Conservation (phyloP, 1,139 yeast genomes). For the Hyphopichia fennica region DNA sequence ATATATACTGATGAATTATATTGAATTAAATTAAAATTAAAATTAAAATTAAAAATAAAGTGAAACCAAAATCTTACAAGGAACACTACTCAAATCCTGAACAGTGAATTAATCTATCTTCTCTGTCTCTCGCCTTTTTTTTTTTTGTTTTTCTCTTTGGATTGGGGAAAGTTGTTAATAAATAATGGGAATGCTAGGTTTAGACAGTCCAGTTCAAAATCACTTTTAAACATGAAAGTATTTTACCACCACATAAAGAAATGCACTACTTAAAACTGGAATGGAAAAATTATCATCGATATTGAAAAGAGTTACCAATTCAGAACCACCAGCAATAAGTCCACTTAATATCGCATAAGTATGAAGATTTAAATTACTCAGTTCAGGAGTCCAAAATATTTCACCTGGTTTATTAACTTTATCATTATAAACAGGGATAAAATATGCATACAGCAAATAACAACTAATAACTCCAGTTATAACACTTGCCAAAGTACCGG, state of each 20-base stretch:
- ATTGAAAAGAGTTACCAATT: conserved; percentile 69
- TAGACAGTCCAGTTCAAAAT: neutral
- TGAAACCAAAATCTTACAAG: too few relatives aligned
- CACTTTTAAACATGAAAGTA: conserved; percentile 9
- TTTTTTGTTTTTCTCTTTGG: too few relatives aligned
- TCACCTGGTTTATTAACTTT: conserved; percentile 53
- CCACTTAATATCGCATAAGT: conserved; percentile 67
- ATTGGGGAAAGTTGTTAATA: too few relatives aligned
- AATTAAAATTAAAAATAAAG: too few relatives aligned
- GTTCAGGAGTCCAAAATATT: conserved; percentile 61
- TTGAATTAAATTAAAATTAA: too few relatives aligned
- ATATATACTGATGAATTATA: too few relatives aligned
- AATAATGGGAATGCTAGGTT: neutral
- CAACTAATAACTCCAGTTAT: conserved; percentile 67
- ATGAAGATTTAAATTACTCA: conserved; percentile 55
- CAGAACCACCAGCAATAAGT: conserved; percentile 79
- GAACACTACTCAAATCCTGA: too few relatives aligned
- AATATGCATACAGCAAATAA: conserved; percentile 66
- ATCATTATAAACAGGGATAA: conserved; percentile 56
- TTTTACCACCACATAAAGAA: conserved; percentile 50
- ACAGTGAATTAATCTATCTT: too few relatives aligned
- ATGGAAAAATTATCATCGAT: conserved; percentile 93
- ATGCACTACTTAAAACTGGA: conserved; percentile 76
- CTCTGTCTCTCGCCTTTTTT: too few relatives aligned
- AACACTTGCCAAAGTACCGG: conserved; percentile 88